Conservation (phyloP, 2,329 filamentous ascomycete genomes). For the Westerdykella sp. region DNA sequence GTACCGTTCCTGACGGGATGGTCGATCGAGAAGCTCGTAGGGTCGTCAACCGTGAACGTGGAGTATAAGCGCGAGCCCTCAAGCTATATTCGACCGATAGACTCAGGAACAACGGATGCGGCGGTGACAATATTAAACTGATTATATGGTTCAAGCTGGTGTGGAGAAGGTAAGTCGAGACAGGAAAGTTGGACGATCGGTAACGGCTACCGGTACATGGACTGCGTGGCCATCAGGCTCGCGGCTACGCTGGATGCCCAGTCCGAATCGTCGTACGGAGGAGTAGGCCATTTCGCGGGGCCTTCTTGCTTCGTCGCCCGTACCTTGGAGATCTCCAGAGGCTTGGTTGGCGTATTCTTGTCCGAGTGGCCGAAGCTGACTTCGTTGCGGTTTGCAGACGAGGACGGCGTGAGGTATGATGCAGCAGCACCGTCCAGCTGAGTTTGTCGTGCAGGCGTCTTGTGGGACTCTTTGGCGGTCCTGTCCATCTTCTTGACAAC, state of each 20-base stretch:
- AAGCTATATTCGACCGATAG: constrained; percentile 20
- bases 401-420: constrained; percentile 64
- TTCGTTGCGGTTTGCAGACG: constrained; percentile 77
- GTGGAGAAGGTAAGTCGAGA: constrained; percentile 22
- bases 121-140: constrained; percentile 26
- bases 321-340: constrained; percentile 55
- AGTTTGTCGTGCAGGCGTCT: constrained; percentile 41
- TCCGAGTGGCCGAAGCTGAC: constrained; percentile 64
- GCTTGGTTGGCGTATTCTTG: constrained; percentile 60
- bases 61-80: constrained; percentile 15
- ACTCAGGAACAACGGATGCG: constrained; percentile 20
- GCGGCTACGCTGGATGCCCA: constrained; percentile 81
- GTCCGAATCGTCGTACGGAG: constrained; percentile 88
- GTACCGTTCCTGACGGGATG: constrained; percentile 35
- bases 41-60: constrained; percentile 29
- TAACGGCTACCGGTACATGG: constrained; percentile 28
- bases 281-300: constrained; percentile 81
- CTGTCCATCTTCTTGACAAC: constrained; percentile 65
- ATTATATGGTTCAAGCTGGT: constrained; percentile 24
- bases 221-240: constrained; percentile 49
- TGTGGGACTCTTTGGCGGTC: constrained; percentile 35
- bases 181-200: constrained; percentile 4
- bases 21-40: constrained; percentile 19
- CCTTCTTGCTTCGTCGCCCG: constrained; percentile 40
- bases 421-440: constrained; percentile 58